Conservation (phyloP, 352 stramenopile species). For the Globisporangium cederbergense region DNA sequence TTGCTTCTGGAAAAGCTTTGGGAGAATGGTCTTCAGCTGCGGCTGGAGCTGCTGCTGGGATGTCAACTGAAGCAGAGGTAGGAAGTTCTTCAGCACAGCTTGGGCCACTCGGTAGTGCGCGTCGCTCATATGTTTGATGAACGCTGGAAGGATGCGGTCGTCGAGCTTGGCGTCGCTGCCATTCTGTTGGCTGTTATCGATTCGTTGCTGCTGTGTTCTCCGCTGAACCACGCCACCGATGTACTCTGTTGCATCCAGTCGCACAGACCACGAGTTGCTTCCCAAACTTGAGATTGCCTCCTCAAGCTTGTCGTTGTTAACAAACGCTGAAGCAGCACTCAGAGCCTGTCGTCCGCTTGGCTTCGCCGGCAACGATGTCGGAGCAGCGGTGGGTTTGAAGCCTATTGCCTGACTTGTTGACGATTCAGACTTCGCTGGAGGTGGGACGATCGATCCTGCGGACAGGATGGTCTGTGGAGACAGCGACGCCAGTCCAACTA, state of each 20-base stretch:
- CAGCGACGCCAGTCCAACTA: not conserved
- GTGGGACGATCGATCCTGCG: not conserved
- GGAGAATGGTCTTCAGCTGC: constrained; percentile 55
- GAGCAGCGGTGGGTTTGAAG: not conserved
- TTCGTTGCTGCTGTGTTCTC: constrained; percentile 15
- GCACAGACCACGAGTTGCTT: constrained; percentile 59
- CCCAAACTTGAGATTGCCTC: constrained; percentile 47
- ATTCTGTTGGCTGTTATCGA: not conserved
- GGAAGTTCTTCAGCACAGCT: constrained; percentile 52
- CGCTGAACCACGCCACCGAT: constrained; percentile 31
- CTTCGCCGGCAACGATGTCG: constrained; percentile 21
- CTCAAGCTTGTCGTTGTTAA: constrained; percentile 32
- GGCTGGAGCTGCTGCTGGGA: constrained; percentile 37
- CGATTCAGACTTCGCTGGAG: not conserved
- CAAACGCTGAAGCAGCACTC: constrained; percentile 10
- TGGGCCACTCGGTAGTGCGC: constrained; percentile 75
- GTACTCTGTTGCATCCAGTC: constrained; percentile 56
- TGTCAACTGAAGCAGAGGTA: constrained; percentile 44
- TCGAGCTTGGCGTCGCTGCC: constrained; percentile 42
- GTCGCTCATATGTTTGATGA: constrained; percentile 68
- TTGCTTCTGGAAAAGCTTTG: constrained; percentile 71
- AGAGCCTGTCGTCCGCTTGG: constrained; percentile 16
- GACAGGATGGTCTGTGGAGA: constrained; percentile 1
- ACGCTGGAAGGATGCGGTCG: constrained; percentile 43
- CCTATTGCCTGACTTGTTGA: not conserved